Conservation (phyloP, 305 asterid genomes). For the Fraxinus nigra region DNA sequence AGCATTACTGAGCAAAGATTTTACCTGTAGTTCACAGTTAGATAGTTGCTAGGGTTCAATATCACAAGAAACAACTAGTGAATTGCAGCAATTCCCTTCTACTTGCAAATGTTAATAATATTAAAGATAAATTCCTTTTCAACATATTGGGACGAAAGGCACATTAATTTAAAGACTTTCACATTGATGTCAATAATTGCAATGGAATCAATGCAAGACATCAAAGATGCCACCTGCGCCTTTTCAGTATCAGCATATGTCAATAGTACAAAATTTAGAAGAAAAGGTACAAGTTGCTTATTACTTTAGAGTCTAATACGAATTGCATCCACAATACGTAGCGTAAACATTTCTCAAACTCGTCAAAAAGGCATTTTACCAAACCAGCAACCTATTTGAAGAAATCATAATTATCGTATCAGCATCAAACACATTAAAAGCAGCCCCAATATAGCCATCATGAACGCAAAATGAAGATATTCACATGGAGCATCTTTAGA, state of each 20-base stretch:
- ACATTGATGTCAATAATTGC: background rate
- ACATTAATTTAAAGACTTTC: constrained; percentile 4
- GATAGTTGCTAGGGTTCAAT: constrained; percentile 4
- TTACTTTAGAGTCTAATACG: background rate
- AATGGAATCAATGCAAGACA: background rate
- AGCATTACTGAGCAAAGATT: constrained; percentile 74
- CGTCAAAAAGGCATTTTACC: background rate
- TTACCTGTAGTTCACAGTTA: constrained; percentile 55
- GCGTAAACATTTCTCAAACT: background rate
- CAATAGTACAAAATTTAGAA: background rate
- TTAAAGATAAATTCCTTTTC: background rate
- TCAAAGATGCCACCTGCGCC: constrained; percentile 11
- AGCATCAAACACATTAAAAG: background rate
- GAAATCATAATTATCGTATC: background rate
- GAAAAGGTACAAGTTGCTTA: constrained; percentile 1
- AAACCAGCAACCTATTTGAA: background rate
- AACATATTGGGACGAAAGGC: background rate
- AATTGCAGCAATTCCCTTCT: constrained; percentile 1
- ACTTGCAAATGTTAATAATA: constrained; percentile 13
- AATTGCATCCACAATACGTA: background rate
- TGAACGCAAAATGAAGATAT: background rate
- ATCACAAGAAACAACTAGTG: background rate
- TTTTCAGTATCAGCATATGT: background rate
- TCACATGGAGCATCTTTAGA: background rate
- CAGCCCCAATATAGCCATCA: background rate